These are phyloP conservation scores for Ophiostoma populinum DNA, from an alignment of 2,329 filamentous ascomycete genomes.

Conservation along the genomic window DNA sequence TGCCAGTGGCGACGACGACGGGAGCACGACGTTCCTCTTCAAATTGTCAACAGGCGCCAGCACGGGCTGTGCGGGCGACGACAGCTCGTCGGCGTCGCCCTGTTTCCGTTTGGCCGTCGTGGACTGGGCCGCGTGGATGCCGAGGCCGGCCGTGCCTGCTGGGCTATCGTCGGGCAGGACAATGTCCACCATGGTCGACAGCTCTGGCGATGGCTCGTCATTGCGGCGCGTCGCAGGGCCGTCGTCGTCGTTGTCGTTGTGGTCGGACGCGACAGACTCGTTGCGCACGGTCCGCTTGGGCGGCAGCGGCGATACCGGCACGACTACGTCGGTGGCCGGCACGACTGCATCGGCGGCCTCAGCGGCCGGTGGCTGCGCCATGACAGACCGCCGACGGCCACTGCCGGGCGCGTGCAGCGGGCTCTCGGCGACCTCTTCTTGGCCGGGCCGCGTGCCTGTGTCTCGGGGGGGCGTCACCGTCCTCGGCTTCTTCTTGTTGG, in stretches of 20 bases:
- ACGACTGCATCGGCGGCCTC: slow-evolving; percentile 22
- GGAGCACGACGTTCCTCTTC: not conserved
- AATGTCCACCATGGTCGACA: slow-evolving; percentile 1
- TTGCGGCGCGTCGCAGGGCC: not conserved
- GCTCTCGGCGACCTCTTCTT: slow-evolving; percentile 34
- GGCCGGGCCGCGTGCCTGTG: slow-evolving; percentile 7
- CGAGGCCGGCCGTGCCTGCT: not conserved
- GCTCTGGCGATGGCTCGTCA: slow-evolving; percentile 20
- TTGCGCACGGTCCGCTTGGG: not conserved
- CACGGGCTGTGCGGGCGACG: slow-evolving; percentile 10
- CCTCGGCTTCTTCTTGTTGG: not conserved
- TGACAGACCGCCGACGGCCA: slow-evolving; percentile 28
- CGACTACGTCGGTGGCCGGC: slow-evolving; percentile 18
- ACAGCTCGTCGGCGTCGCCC: slow-evolving; percentile 17
- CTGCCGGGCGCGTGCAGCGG: slow-evolving; percentile 38
- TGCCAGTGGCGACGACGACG: slow-evolving; percentile 10
- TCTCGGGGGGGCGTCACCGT: not conserved
- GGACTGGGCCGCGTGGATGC: not conserved
- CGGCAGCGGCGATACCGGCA: slow-evolving; percentile 13
- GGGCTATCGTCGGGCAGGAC: too few species aligned
- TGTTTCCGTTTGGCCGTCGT: too few species aligned
- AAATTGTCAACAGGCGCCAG: not conserved
- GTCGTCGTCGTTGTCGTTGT: not conserved
- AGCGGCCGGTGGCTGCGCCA: slow-evolving; percentile 18
- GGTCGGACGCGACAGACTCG: not conserved